phyloP scores from a whole-genome alignment of 345 rosid species.

The Draba incana region DNA sequence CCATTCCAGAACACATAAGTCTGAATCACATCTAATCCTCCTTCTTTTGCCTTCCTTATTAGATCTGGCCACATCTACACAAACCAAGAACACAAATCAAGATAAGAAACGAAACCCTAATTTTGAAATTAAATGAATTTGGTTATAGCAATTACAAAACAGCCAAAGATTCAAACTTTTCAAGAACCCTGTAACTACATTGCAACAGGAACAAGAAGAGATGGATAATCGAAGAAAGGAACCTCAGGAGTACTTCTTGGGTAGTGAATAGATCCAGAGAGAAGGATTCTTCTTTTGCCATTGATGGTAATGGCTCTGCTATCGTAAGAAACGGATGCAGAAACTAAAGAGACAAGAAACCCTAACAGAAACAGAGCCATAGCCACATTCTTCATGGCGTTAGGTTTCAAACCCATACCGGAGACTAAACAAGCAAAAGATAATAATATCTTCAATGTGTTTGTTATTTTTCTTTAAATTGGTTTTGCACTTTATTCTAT shows the following conservation, averaged over 20 bases:
- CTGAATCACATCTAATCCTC: constrained; percentile 97
- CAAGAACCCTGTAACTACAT: constrained; percentile 9
- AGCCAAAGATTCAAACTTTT: constrained; percentile 13
- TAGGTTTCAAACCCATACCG: constrained; percentile 49
- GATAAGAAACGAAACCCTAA: constrained; percentile 12
- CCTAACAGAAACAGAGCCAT: constrained; percentile 47
- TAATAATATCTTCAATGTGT: too few relatives aligned
- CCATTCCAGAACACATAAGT: constrained; percentile 99
- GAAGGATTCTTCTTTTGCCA: constrained; percentile 89
- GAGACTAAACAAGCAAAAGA: background rate
- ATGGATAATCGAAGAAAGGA: background rate
- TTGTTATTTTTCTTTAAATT: constrained; percentile 1
- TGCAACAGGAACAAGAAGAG: background rate
- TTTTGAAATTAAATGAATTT: background rate
- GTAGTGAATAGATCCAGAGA: constrained; percentile 98
- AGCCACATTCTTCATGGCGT: constrained; percentile 52
- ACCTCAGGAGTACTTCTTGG: constrained; percentile 99
- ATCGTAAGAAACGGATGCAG: constrained; percentile 85
- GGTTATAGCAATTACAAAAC: constrained; percentile 26
- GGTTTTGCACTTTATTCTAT: constrained; percentile 50
- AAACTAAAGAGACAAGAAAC: constrained; percentile 47
- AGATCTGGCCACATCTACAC: constrained; percentile 99
- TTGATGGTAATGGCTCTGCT: constrained; percentile 75
- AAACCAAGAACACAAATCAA: constrained; percentile 20
- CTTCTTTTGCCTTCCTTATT: constrained; percentile 89